Percentiles rank a stretch among this genome's conserved stretches.
Evolutionary conservation across 2,329 filamentous ascomycete genomes (phyloP).

Genomic region (Daldinia sp.): DNA sequence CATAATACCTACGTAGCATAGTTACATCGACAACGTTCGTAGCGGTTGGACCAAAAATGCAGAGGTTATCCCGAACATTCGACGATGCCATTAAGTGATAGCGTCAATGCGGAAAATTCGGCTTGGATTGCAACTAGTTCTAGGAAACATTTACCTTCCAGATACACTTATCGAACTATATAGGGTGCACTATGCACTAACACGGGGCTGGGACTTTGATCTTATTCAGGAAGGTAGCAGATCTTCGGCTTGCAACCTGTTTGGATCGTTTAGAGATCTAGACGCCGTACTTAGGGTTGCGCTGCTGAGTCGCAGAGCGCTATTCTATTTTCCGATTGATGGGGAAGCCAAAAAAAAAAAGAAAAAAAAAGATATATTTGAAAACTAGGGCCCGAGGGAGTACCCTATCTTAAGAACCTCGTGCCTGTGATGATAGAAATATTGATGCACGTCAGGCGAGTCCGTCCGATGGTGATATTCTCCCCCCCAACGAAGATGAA

Average conservation of each 20-base stretch:
- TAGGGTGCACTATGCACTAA: slow-evolving; percentile 7
- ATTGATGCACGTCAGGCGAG: slow-evolving; percentile 10
- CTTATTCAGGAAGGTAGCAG: slow-evolving; percentile 34
- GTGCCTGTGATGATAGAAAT: slow-evolving; percentile 10
- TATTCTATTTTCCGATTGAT: slow-evolving; percentile 26
- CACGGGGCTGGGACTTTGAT: slow-evolving; percentile 1
- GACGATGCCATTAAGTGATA: background rate
- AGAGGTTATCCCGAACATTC: background rate
- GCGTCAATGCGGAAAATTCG: background rate
- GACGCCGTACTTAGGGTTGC: slow-evolving; percentile 14
- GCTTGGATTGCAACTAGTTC: background rate
- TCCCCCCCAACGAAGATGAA: background rate
- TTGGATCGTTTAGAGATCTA: slow-evolving; percentile 15
- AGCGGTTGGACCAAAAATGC: background rate
- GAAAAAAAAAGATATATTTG: background rate
- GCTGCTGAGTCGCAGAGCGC: slow-evolving; percentile 20
- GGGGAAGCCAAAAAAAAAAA: no score
- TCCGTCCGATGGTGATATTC: slow-evolving; percentile 3
- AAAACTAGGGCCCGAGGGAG: no score
- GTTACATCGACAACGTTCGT: background rate
- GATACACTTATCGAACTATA: slow-evolving; percentile 9
- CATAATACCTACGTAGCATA: background rate
- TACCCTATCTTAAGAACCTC: slow-evolving; percentile 15
- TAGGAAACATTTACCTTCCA: slow-evolving; percentile 5
- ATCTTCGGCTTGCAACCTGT: slow-evolving; percentile 17